These are phyloP conservation scores for Fusarium lateritium DNA, from an alignment of 2,329 filamentous ascomycete species.

Conservation along the genomic window DNA sequence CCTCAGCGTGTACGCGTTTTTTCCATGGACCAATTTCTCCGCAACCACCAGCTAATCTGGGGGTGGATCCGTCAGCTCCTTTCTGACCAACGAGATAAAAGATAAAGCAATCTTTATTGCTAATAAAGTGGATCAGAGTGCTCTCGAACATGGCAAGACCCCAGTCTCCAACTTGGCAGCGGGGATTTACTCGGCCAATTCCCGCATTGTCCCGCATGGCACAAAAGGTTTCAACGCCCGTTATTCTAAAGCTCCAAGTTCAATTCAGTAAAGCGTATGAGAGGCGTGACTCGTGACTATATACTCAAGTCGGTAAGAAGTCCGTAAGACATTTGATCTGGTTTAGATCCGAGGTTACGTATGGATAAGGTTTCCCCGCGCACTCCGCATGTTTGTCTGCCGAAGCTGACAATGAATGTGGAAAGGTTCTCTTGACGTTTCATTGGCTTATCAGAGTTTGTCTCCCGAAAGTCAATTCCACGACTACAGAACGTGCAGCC, in stretches of 20 bases:
- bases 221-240: not conserved
- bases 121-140: conserved; percentile 22
- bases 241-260: not conserved
- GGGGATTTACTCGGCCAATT: conserved; percentile 12
- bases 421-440: no score
- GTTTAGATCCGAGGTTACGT: not conserved
- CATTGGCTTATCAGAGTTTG: no score
- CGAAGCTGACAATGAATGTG: not conserved
- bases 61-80: conserved; percentile 2
- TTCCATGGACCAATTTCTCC: conserved; percentile 18
- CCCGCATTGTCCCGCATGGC: not conserved
- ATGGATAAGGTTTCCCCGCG: conserved; percentile 12
- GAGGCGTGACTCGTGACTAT: conserved; percentile 1
- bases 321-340: conserved; percentile 5
- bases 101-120: not conserved
- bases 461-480: no score
- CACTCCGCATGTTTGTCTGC: not conserved
- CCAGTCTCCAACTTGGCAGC: not conserved
- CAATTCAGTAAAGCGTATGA: not conserved
- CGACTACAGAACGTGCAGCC: no score
- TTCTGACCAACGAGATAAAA: conserved; percentile 1
- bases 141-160: conserved; percentile 11
- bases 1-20: not conserved
- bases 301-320: not conserved
- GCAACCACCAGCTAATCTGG: conserved; percentile 25